A percentile compares a stretch with the other conserved stretches of the same genome.
phyloP scores from a whole-genome alignment of 2,329 filamentous ascomycete species.

The Penicillium hordei region DNA sequence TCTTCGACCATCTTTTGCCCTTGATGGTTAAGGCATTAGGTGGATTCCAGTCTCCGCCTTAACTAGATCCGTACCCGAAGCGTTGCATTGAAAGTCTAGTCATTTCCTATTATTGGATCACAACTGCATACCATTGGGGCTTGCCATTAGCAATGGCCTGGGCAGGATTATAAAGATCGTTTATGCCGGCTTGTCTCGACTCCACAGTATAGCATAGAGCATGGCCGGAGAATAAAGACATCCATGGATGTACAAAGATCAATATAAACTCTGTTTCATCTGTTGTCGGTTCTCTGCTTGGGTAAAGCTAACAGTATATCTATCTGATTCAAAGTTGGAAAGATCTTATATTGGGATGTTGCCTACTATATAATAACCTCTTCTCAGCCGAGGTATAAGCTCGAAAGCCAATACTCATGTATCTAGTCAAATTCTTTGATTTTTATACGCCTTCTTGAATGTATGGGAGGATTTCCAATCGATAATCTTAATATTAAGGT shows the following conservation, averaged over 20 bases:
- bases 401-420: not conserved
- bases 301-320: not conserved
- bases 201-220: not conserved
- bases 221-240: not conserved
- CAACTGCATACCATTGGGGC: not conserved
- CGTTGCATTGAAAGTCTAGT: not conserved
- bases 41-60: not conserved
- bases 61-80: not conserved
- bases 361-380: not conserved
- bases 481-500: no score
- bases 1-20: not conserved
- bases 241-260: not conserved
- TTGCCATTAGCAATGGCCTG: not conserved
- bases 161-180: not conserved
- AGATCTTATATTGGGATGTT: not conserved
- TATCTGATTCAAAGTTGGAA: not conserved
- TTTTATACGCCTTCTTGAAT: no score
- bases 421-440: not conserved
- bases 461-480: accelerated
- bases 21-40: not conserved
- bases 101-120: not conserved
- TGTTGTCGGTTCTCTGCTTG: not conserved
- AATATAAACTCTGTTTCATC: not conserved
- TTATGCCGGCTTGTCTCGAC: not conserved
- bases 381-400: not conserved